These are phyloP conservation scores for Aspergillus cejpii DNA, from an alignment of 2,329 filamentous ascomycete genomes.

Conservation along the genomic window DNA sequence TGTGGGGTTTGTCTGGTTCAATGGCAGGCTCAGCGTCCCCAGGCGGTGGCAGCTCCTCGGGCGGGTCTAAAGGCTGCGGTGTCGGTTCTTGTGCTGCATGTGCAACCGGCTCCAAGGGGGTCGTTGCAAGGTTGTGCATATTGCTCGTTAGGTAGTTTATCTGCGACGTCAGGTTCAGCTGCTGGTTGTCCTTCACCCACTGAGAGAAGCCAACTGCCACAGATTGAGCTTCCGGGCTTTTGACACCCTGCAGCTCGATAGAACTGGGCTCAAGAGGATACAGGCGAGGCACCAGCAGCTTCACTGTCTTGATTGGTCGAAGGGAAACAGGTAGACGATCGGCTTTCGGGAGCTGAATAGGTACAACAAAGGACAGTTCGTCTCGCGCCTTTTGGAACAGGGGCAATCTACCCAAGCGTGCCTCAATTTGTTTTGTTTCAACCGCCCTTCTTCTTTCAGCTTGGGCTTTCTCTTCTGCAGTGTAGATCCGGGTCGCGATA, in stretches of 20 bases:
- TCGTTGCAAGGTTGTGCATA: conserved; percentile 59
- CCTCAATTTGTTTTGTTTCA: conserved; percentile 66
- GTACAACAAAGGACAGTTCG: conserved; percentile 63
- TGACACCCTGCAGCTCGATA: conserved; percentile 59
- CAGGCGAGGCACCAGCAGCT: conserved; percentile 61
- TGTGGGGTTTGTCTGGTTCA: conserved; percentile 50
- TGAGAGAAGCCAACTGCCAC: conserved; percentile 60
- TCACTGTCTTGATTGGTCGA: conserved; percentile 56
- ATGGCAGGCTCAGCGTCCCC: conserved; percentile 7
- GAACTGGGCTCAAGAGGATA: conserved; percentile 66
- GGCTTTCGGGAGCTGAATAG: conserved; percentile 59
- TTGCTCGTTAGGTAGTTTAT: conserved; percentile 69
- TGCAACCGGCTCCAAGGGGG: conserved; percentile 34
- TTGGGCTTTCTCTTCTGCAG: conserved; percentile 53
- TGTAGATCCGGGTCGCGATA: conserved; percentile 47
- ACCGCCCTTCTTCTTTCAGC: conserved; percentile 58
- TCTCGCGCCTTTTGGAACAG: conserved; percentile 63
- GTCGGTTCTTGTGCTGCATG: conserved; percentile 8
- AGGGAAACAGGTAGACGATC: conserved; percentile 56
- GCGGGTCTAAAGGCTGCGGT: conserved; percentile 6
- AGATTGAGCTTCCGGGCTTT: conserved; percentile 53
- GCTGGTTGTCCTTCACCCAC: conserved; percentile 51
- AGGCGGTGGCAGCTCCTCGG: conserved; percentile 14
- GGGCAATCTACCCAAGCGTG: conserved; percentile 62
- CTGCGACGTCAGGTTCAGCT: conserved; percentile 63